phyloP scores from a whole-genome alignment of 2,329 filamentous ascomycete species.

The Plectosphaerella cucumerina region DNA sequence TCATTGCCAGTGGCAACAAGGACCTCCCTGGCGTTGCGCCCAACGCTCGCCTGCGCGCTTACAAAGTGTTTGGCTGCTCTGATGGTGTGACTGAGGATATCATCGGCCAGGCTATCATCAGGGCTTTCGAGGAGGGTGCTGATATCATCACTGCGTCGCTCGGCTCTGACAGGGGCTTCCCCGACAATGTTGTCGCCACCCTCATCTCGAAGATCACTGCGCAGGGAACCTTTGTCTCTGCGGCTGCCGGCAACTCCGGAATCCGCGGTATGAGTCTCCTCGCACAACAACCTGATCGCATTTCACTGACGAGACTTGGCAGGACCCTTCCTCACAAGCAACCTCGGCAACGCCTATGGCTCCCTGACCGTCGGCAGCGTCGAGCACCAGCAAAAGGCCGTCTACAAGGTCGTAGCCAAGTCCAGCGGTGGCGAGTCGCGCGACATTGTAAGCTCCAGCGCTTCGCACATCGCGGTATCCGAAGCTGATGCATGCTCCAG shows the following conservation, averaged over 20 bases:
- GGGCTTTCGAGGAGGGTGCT: constrained; percentile 18
- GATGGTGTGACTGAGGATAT: constrained; percentile 9
- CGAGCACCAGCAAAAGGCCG: background rate
- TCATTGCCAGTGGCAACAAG: constrained; percentile 17
- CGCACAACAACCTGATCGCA: too few relatives aligned
- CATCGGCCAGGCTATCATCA: constrained; percentile 10
- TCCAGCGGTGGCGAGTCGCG: constrained; percentile 4
- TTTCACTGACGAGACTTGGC: background rate
- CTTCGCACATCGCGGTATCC: background rate
- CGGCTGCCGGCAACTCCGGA: constrained; percentile 6
- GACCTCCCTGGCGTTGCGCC: constrained; percentile 35
- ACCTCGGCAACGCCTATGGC: constrained; percentile 1
- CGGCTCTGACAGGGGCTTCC: constrained; percentile 18
- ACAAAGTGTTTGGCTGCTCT: constrained; percentile 29
- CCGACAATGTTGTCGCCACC: constrained; percentile 7
- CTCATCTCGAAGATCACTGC: constrained; percentile 1
- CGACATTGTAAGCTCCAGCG: background rate
- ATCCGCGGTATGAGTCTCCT: background rate
- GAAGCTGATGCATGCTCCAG: background rate
- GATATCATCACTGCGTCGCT: constrained; percentile 25
- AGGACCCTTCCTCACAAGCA: constrained; percentile 6
- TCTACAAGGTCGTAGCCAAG: background rate
- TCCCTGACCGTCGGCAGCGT: constrained; percentile 4
- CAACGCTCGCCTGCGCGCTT: constrained; percentile 32
- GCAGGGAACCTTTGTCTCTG: constrained; percentile 2